These are phyloP conservation scores for Globisporangium canariense DNA, from an alignment of 352 stramenopile genomes.

Conservation along the genomic window DNA sequence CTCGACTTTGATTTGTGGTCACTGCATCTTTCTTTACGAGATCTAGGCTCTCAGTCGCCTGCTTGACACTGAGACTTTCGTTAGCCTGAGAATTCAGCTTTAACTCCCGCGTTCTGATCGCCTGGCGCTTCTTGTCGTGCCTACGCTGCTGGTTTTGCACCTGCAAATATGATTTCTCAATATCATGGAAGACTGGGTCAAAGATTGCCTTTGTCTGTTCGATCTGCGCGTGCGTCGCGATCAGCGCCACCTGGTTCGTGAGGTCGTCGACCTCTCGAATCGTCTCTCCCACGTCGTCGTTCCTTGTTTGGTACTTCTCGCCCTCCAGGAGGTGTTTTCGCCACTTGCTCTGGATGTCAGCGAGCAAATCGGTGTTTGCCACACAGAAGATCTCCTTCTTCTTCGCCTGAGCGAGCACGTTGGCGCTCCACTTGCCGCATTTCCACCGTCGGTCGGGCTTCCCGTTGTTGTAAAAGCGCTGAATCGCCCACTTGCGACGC, in stretches of 20 bases:
- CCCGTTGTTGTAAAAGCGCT: conserved; percentile 46
- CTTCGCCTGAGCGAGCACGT: conserved; percentile 51
- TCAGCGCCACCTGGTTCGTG: conserved; percentile 43
- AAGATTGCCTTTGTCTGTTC: conserved; percentile 65
- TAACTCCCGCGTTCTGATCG: neutral
- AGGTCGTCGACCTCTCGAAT: conserved; percentile 32
- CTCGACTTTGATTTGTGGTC: conserved; percentile 4
- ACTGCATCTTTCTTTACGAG: conserved; percentile 1
- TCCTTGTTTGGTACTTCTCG: neutral
- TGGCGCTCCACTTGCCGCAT: conserved; percentile 37
- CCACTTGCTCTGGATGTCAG: conserved; percentile 57
- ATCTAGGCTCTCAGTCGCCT: conserved; percentile 5
- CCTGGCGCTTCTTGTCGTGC: conserved; percentile 16
- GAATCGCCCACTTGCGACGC: conserved; percentile 45
- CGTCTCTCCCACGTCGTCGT: conserved; percentile 24
- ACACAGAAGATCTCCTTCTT: conserved; percentile 46
- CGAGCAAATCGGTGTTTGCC: conserved; percentile 45
- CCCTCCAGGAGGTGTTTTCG: conserved; percentile 27
- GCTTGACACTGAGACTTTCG: neutral
- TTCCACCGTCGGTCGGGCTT: conserved; percentile 61
- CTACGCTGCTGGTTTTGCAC: conserved; percentile 35
- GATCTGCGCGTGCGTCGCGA: conserved; percentile 43
- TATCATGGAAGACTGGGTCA: conserved; percentile 52
- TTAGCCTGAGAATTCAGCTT: neutral
- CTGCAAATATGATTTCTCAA: conserved; percentile 40